Conservation (phyloP, 805 yeast genomes). For the Candida boidinii region DNA sequence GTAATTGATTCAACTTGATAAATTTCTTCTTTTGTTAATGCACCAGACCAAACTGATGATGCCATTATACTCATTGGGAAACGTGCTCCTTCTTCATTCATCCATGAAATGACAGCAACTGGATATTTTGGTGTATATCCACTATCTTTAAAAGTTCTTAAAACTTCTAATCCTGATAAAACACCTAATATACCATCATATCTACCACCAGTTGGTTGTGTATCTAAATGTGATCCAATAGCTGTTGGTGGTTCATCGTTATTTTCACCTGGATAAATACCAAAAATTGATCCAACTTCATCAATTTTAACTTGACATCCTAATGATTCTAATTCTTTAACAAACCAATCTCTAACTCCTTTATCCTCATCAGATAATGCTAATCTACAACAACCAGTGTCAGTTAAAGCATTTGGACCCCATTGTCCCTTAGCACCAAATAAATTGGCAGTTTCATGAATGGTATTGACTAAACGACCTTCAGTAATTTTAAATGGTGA, state of each 20-base stretch:
- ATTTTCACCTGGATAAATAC: conserved; percentile 50
- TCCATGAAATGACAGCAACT: conserved; percentile 60
- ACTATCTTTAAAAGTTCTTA: conserved; percentile 56
- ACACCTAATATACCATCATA: conserved; percentile 72
- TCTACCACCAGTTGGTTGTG: conserved; percentile 74
- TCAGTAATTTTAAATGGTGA: conserved; percentile 16
- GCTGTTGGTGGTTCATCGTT: conserved; percentile 45
- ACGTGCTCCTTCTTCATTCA: conserved; percentile 74
- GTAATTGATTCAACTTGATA: conserved; percentile 45
- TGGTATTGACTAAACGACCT: conserved; percentile 45
- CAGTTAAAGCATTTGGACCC: conserved; percentile 45
- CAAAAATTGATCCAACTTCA: conserved; percentile 62
- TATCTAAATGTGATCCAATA: conserved; percentile 68
- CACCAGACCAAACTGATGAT: conserved; percentile 60
- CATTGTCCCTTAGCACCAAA: conserved; percentile 60
- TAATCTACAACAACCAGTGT: conserved; percentile 62
- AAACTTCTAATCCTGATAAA: conserved; percentile 55
- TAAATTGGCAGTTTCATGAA: conserved; percentile 46
- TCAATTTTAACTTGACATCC: conserved; percentile 57
- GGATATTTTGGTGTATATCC: conserved; percentile 55
- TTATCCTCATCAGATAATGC: conserved; percentile 58
- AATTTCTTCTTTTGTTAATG: conserved; percentile 35
- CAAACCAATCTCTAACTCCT: conserved; percentile 58
- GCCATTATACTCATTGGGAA: conserved; percentile 65
- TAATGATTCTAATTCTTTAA: conserved; percentile 36